Evolutionary conservation across 2,329 filamentous ascomycete species (phyloP), one percentile per base, ranked within the genome.

Genomic region (Diplodia corticola): DNA sequence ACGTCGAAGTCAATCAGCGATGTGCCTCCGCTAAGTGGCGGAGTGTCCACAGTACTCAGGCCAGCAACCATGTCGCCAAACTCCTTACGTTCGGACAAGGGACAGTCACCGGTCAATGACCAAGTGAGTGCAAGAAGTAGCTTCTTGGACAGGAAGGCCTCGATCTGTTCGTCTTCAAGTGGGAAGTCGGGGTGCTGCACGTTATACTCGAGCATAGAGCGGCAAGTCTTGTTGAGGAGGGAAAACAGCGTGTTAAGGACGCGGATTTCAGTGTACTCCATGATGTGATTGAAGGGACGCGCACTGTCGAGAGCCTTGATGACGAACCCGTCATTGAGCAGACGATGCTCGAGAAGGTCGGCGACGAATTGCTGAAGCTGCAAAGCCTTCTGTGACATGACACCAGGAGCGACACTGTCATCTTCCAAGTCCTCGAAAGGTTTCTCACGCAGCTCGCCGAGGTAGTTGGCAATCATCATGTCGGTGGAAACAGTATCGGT

Each of bases 1-100:
- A 97, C 93, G 74, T 99, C 93, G 72, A 91, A 99, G 79, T 99
- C 96, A 73, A 99, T 99, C 64, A 99, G 87, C 37, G 93, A 96
- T 71, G 89, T 90, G 20, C 85, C 86, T 53, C 91, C 90, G 67
- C 91, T 89, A 35, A 96, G 81, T 2, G 90, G 86, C 3, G 96
- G 94, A 12, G 93, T 88, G 61, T 96, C 93, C 69, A 97, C 91
- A 69, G 89, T 93, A 15, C 93, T 92, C 69, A 97, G 84, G 24
- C 89, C 89, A 65, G 90, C 89, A 40, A 99, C 83, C 69, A 88
- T 91, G 76, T 97, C 91, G 60, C 95, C 95, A 74, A 97, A 99
- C 1, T 85, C 79, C 79, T 97, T 97, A 72, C 95, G 91, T 71
- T 99, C 93, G 30, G 80, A 80, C 20, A 99, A 84, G 2, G 94